Evolutionary conservation across 305 asterid species (phyloP).

Genomic region (Striga hermonthica): DNA sequence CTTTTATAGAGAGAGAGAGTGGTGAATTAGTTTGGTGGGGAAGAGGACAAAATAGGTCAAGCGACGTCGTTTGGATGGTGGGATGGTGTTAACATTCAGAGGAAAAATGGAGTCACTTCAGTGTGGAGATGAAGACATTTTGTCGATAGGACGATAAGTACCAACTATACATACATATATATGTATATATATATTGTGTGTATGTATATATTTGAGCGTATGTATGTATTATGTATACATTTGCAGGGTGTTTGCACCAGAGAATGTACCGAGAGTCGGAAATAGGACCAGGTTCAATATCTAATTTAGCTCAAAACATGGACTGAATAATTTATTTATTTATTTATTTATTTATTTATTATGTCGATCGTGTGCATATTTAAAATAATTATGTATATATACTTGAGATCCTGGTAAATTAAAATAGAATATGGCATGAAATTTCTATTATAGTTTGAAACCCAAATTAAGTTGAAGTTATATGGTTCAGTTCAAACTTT

Average conservation of each 20-base stretch:
- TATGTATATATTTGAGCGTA: neutral
- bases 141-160: slow-evolving; percentile 24
- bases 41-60: neutral
- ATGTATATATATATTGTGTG: neutral
- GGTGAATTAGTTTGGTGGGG: neutral
- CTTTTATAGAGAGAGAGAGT: slow-evolving; percentile 26
- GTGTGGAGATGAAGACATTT: slow-evolving; percentile 38
- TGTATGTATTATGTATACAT: neutral
- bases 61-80: slow-evolving; percentile 35
- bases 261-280: slow-evolving; percentile 25
- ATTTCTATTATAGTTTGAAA: no score
- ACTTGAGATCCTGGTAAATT: no score
- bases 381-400: no score
- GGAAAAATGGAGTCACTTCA: slow-evolving; percentile 35
- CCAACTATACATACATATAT: neutral
- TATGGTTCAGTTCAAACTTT: no score
- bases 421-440: no score
- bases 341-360: no score
- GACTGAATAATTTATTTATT: no score
- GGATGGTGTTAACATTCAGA: slow-evolving; percentile 34
- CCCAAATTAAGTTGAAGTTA: no score
- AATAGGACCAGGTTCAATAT: slow-evolving; percentile 28
- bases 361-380: neutral
- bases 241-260: neutral
- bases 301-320: neutral